Percentiles rank a stretch among this genome's conserved stretches.
Evolutionary conservation across 768 basidiomycete species (phyloP).

Genomic region (Udeniomyces megalosporus): DNA sequence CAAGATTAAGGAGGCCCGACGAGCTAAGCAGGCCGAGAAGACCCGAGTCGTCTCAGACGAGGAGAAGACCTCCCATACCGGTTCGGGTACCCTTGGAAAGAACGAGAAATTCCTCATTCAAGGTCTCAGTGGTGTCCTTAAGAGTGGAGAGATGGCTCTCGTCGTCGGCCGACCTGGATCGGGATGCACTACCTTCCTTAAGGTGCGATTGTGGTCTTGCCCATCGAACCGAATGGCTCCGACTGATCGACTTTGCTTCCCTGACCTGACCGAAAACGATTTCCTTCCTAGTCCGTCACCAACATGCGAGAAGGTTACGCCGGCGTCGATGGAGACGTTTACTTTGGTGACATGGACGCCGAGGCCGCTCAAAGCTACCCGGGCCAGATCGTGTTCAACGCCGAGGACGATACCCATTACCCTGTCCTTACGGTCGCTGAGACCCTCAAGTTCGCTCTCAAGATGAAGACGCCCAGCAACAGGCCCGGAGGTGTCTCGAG

Average conservation of each 20-base stretch:
- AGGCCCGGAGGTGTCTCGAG: conserved; percentile 6
- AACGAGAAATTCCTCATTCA: conserved; percentile 11
- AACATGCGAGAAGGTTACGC: conserved; percentile 14
- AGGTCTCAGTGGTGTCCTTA: conserved; percentile 11
- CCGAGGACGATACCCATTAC: conserved; percentile 13
- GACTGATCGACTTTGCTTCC: too few relatives aligned
- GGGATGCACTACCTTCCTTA: conserved; percentile 14
- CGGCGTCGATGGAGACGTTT: conserved; percentile 12
- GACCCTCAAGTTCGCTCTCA: conserved; percentile 15
- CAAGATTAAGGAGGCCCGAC: conserved; percentile 7
- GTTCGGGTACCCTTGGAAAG: not conserved
- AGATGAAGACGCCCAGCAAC: conserved; percentile 12
- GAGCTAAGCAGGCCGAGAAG: not conserved
- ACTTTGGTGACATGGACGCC: conserved; percentile 3
- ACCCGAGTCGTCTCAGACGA: not conserved
- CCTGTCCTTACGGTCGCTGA: conserved; percentile 13
- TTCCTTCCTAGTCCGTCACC: not conserved
- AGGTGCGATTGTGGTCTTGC: not conserved
- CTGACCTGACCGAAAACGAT: too few relatives aligned
- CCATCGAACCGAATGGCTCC: too few relatives aligned
- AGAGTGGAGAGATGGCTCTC: conserved; percentile 15
- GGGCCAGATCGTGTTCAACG: conserved; percentile 13
- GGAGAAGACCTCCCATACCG: not conserved
- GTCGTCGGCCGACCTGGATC: conserved; percentile 13
- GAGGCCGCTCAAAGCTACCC: conserved; percentile 11